A percentile compares a stretch with the other conserved stretches of the same genome.
Evolutionary conservation across 331 rosid species (phyloP).

Genomic region (Malus hybrid): DNA sequence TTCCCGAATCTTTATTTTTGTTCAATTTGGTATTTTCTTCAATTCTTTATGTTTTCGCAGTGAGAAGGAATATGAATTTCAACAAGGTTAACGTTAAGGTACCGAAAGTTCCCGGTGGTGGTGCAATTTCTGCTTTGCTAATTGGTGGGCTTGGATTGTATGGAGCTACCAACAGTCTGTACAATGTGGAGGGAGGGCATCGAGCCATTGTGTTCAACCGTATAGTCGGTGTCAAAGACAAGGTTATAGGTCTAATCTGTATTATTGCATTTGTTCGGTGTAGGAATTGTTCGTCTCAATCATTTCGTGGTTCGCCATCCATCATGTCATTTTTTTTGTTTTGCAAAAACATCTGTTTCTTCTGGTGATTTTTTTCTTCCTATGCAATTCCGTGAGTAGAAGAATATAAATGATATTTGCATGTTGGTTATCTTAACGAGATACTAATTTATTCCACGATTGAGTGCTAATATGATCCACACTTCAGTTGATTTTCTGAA

Average conservation of each 20-base stretch:
- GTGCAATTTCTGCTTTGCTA: constrained; percentile 52
- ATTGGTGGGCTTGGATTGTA: constrained; percentile 72
- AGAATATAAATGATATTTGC: no score
- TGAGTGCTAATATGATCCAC: no score
- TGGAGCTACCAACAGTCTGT: constrained; percentile 75
- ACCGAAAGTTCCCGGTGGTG: constrained; percentile 70
- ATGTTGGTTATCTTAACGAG: no score
- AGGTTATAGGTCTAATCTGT: constrained; percentile 37
- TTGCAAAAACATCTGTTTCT: no score
- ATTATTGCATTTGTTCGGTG: neutral
- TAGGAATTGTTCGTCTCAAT: no score
- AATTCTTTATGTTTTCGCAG: neutral
- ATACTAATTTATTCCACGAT: no score
- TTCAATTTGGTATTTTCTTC: neutral
- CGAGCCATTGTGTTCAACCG: constrained; percentile 95
- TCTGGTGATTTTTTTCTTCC: no score
- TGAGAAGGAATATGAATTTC: constrained; percentile 43
- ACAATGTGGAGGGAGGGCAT: constrained; percentile 97
- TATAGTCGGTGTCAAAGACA: constrained; percentile 68
- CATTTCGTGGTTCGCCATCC: no score
- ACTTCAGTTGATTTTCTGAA: neutral
- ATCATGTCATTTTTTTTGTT: no score
- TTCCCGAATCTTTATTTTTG: neutral
- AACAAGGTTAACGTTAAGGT: constrained; percentile 44
- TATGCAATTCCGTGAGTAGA: no score